Conservation (phyloP, 176 grass and related monocot species). For the Carex littledalei region DNA sequence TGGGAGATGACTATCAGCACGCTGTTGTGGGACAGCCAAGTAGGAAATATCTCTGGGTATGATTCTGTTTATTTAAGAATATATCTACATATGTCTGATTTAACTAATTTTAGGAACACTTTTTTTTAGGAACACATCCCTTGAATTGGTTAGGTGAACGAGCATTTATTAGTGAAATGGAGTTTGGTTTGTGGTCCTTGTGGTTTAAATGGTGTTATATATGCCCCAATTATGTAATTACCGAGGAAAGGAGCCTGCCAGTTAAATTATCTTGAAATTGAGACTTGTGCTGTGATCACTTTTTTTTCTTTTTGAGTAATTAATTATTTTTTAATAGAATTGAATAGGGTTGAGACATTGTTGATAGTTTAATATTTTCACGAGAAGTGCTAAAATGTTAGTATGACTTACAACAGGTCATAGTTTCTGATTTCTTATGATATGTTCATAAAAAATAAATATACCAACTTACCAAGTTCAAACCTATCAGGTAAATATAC, state of each 20-base stretch:
- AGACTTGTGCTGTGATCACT: neutral
- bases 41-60: constrained; percentile 79
- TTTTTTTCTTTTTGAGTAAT: neutral
- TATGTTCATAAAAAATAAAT: neutral
- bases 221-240: neutral
- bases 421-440: neutral
- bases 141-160: neutral
- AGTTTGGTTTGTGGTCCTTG: neutral
- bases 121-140: neutral
- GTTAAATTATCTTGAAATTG: neutral
- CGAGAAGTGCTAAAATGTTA: neutral
- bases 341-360: neutral
- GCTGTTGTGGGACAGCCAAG: constrained; percentile 83
- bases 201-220: neutral
- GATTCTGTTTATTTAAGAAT: neutral
- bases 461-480: neutral
- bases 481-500: neutral
- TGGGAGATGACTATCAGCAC: constrained; percentile 58
- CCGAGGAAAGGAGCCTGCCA: neutral
- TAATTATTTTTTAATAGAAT: neutral
- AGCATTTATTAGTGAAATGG: neutral
- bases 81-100: neutral
- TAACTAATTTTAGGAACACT: neutral
- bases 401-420: neutral
- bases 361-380: neutral